Evolutionary conservation across 495 filamentous ascomycete species (phyloP), one percentile per base, ranked within the genome.

Genomic region (Penicillium coprophilum): DNA sequence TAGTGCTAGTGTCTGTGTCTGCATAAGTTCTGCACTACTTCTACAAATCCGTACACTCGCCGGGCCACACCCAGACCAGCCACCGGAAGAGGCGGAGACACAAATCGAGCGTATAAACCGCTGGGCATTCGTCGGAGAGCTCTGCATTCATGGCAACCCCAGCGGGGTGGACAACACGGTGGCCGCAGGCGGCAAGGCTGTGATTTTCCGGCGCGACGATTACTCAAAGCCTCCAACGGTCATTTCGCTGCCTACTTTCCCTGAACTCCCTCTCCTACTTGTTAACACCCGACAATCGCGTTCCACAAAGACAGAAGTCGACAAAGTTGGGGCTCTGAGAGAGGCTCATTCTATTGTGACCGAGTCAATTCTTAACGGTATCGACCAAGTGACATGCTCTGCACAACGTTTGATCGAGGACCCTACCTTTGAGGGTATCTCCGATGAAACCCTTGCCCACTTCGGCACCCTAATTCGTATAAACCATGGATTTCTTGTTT

Each of bases 131-230:
- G 94, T 97, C 1, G 91, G 89, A 24, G 94, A 98, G 74, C 86
- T 97, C 82, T 92, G 90, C 64, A 97, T 96, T 41, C 94, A 98
- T 71, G 92, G 92, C 24, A 96, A 96, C 67, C 93, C 94, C 5
- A 95, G 90, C 9, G 94, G 94, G 0, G 90, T 98, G 49, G 94
- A 98, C 75, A 98, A 98, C 71, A 97, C 94, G n/a, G 93, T 98
- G 47, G 77, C 93, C 40, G 88, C 91, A 11, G 85, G 90, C 60
- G 94, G 94, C 50, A 96, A 93, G 75, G 94, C 92, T 4, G 92
- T 97, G 3, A 78, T 96, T 30, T 98, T 95, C 76, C 85, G 89
- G 63, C 82, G 94, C 43, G 77, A 72, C 30, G 89, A 96, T 68
- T 92, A 91, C 68, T 75, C 68, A 30, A 87, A 87, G 62, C 89